These are phyloP conservation scores for Luffa acutangula DNA, from an alignment of 306 rosid species.

Conservation along the genomic window DNA sequence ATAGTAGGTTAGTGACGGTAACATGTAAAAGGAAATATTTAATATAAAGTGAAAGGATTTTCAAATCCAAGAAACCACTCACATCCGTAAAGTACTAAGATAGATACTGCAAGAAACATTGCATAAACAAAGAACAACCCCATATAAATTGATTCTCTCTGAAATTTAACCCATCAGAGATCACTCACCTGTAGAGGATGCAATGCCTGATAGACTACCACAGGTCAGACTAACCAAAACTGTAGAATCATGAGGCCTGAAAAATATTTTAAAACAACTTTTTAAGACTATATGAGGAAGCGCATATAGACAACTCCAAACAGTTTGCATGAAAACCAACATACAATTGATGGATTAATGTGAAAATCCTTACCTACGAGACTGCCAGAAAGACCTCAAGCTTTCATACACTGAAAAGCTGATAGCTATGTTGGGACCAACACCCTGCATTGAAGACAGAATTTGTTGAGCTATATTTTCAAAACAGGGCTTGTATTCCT, in stretches of 20 bases:
- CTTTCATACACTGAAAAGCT: constrained; percentile 90
- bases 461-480: constrained; percentile 12
- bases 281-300: neutral
- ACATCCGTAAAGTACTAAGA: neutral
- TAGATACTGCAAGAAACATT: neutral
- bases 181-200: constrained; percentile 93
- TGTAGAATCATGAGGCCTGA: constrained; percentile 73
- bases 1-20: constrained; percentile 9
- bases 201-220: constrained; percentile 96
- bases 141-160: neutral
- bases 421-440: constrained; percentile 91
- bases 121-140: neutral
- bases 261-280: neutral
- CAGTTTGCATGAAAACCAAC: neutral
- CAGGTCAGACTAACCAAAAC: constrained; percentile 70
- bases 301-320: neutral
- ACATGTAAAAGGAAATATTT: constrained; percentile 1
- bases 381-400: constrained; percentile 76
- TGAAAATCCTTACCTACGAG: constrained; percentile 41
- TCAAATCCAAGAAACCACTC: neutral
- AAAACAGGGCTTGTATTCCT: neutral
- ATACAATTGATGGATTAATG: neutral
- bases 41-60: neutral
- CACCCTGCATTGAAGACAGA: constrained; percentile 52
- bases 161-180: constrained; percentile 13